Conservation (phyloP, 2,329 filamentous ascomycete species). For the Drechslera avenae region DNA sequence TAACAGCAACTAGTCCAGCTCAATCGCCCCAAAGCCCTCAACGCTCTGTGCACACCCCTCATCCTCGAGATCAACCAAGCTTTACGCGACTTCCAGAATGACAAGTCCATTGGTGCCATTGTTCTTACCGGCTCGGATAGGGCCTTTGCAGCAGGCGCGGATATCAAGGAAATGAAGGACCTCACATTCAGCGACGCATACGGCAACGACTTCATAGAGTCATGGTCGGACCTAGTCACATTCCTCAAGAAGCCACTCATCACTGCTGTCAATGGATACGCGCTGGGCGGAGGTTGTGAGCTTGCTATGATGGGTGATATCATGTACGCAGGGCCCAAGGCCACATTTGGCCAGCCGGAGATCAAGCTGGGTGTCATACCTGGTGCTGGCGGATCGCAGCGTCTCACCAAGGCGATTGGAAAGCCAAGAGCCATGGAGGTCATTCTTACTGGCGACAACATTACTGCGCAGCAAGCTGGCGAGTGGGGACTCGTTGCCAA, state of each 20-base stretch:
- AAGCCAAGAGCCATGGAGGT: slow-evolving; percentile 54
- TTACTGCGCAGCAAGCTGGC: slow-evolving; percentile 82
- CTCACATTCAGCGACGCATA: slow-evolving; percentile 89
- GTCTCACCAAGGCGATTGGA: slow-evolving; percentile 72
- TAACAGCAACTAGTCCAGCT: slow-evolving; percentile 71
- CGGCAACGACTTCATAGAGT: slow-evolving; percentile 89
- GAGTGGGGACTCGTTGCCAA: slow-evolving; percentile 89
- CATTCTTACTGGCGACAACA: slow-evolving; percentile 63
- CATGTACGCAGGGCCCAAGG: slow-evolving; percentile 82
- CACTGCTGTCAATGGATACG: slow-evolving; percentile 91
- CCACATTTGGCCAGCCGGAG: slow-evolving; percentile 96
- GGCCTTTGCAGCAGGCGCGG: slow-evolving; percentile 81
- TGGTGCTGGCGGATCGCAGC: slow-evolving; percentile 88
- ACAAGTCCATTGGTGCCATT: slow-evolving; percentile 41
- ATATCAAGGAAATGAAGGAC: slow-evolving; percentile 99
- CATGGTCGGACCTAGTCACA: slow-evolving; percentile 85
- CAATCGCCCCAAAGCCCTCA: slow-evolving; percentile 92
- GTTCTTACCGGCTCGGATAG: slow-evolving; percentile 86
- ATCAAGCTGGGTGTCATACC: slow-evolving; percentile 94
- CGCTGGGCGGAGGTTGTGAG: slow-evolving; percentile 93
- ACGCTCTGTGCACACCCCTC: slow-evolving; percentile 88
- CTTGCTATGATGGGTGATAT: slow-evolving; percentile 97
- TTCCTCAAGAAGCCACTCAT: slow-evolving; percentile 92
- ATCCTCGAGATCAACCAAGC: slow-evolving; percentile 74
- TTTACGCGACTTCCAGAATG: slow-evolving; percentile 43